Base-by-base conservation (phyloP, 23 red algal species). In the Gracilariopsis chorda region DNA sequence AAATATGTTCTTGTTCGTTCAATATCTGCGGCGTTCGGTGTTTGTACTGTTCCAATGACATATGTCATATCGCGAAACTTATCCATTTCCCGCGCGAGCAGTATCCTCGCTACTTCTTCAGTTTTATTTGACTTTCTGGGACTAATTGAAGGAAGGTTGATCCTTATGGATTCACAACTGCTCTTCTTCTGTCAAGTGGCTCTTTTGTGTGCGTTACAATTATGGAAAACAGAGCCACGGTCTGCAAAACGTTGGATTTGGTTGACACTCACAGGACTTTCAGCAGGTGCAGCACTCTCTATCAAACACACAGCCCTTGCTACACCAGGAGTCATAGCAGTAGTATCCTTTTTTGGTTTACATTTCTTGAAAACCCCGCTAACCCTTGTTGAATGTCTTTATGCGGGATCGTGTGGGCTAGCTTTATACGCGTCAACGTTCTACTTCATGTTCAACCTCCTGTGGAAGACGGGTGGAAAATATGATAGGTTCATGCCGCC, bases 261-360 rank as follows among this genome's bases (percentile, higher is more conserved):
- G 81, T 20, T 82, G 13, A 82, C 78, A 48, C 35, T 94, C 20
- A 95, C 92, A 36, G 96, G 90, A 10, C 33, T 98, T 29, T 20
- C 74, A 4, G 49, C 80, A 45, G 96, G 92, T 19, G 78, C 81
- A 13, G 92, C 96, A 17, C 41, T 98, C 32, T 94, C 86, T 33
- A 94, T 95, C 84, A 98, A 98, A 58, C 91, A 93, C 64, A 98
- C 96, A 23, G 96, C 86, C 47, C 92, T 98, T 9, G 96, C 87
- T 3, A 98, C 96, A 42, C 91, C 96, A 5, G 96, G 77, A 30
- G 39, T 94, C 20, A 86, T 88, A 36, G 96, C 86, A 21, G 17
- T 98, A 23, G 75, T 94, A 29, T 98, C 93, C 10, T 88, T 98
- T 76, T 94, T 92, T 78, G 93, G 93, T 44, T 42, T 89, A 1